These are phyloP conservation scores for Lignosus rhinocerotis DNA, from an alignment of 1,284 basidiomycete genomes.

Conservation along the genomic window DNA sequence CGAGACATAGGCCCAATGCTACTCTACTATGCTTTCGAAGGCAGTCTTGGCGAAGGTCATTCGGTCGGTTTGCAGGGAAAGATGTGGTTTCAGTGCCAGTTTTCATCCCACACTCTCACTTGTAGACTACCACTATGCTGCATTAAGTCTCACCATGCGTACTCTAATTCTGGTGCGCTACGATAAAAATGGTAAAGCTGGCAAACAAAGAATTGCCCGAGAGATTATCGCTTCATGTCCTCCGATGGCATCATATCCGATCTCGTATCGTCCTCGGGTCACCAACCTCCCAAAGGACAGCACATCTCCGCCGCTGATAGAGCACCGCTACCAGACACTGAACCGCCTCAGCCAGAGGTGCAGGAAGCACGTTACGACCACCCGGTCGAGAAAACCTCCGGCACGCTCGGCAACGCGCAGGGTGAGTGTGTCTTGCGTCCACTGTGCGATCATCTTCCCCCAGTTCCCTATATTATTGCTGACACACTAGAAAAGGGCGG, in stretches of 20 bases:
- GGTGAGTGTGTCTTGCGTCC: conserved; percentile 42
- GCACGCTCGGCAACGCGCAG: conserved; percentile 43
- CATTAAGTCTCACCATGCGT: conserved; percentile 20
- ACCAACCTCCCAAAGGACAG: neutral
- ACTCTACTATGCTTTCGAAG: neutral
- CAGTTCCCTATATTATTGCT: conserved; percentile 38
- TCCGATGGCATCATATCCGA: neutral
- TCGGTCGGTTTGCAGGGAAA: neutral
- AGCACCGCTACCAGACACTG: conserved; percentile 26
- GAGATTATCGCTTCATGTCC: neutral
- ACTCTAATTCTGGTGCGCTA: conserved; percentile 14
- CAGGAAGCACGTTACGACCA: conserved; percentile 57
- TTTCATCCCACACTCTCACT: neutral
- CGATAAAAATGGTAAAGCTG: conserved; percentile 17
- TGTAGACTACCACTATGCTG: conserved; percentile 18
- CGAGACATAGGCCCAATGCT: neutral
- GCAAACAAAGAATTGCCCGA: conserved; percentile 8
- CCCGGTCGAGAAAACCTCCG: conserved; percentile 48
- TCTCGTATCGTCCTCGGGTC: neutral
- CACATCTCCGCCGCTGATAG: neutral
- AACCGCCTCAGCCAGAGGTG: conserved; percentile 51
- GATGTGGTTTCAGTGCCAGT: neutral
- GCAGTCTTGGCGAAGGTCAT: neutral
- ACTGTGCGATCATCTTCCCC: conserved; percentile 49
- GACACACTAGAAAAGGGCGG: conserved; percentile 43